phyloP scores from a whole-genome alignment of 2,329 filamentous ascomycete species.

The Curvularia sp. region DNA sequence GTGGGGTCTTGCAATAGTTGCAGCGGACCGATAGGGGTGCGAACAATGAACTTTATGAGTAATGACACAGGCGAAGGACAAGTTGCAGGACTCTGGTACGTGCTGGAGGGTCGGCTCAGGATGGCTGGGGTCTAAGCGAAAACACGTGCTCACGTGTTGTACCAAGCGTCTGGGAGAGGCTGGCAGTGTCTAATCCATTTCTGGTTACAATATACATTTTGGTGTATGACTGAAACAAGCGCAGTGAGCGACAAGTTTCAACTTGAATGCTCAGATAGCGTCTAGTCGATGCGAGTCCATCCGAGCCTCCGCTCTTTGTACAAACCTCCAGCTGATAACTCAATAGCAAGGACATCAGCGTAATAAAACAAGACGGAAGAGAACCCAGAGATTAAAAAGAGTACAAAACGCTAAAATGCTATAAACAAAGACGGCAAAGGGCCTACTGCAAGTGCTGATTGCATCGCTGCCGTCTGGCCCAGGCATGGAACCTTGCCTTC shows the following conservation, averaged over 20 bases:
- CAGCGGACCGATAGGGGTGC: background rate
- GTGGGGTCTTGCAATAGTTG: background rate
- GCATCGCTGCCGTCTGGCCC: conserved; percentile 41
- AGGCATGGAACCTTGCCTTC: conserved; percentile 37
- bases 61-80: conserved; percentile 2
- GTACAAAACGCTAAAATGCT: conserved; percentile 14
- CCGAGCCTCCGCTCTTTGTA: background rate
- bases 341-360: background rate
- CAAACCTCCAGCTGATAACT: background rate
- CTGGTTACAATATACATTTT: background rate
- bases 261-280: background rate
- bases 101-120: background rate
- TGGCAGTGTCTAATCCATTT: background rate
- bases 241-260: no score
- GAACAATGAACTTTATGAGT: background rate
- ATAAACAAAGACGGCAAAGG: background rate
- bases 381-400: background rate
- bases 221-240: background rate
- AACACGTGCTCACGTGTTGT: conserved; percentile 14
- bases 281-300: background rate
- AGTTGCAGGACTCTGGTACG: conserved; percentile 3
- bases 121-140: conserved; percentile 6
- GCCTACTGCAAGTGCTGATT: conserved; percentile 24
- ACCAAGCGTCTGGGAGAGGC: background rate
- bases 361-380: background rate